Percentiles rank a stretch among this genome's conserved stretches.
These are phyloP conservation scores for Lactifluus piperatus DNA, from an alignment of 768 basidiomycete genomes.

Conservation along the genomic window DNA sequence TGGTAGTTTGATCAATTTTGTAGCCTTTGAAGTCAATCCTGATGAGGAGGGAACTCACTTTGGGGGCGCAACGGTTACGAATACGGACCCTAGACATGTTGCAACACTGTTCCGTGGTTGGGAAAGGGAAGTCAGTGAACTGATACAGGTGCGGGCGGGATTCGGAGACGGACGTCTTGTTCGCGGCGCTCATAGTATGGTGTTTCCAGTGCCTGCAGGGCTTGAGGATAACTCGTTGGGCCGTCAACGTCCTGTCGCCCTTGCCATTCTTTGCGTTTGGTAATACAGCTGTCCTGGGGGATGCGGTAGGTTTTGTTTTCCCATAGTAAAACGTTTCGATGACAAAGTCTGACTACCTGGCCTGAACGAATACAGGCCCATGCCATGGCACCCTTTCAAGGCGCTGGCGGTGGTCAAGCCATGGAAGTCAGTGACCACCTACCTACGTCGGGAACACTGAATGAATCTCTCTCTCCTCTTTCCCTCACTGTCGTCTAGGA, in stretches of 20 bases:
- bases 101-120: slow-evolving; percentile 2
- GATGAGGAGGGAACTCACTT: slow-evolving; percentile 5
- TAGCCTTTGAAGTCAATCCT: slow-evolving; percentile 9
- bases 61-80: slow-evolving; percentile 1
- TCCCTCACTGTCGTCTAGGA: slow-evolving; percentile 27
- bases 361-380: slow-evolving; percentile 23
- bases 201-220: neutral
- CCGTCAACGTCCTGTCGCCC: slow-evolving; percentile 48
- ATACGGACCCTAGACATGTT: slow-evolving; percentile 1
- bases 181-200: neutral
- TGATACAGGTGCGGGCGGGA: slow-evolving; percentile 40
- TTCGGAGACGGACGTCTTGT: neutral
- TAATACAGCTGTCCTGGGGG: slow-evolving; percentile 39
- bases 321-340: neutral
- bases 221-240: slow-evolving; percentile 40
- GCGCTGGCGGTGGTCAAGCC: slow-evolving; percentile 37
- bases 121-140: slow-evolving; percentile 21
- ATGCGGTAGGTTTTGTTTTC: slow-evolving; percentile 27
- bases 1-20: slow-evolving; percentile 45
- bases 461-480: neutral
- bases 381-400: slow-evolving; percentile 36
- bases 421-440: slow-evolving; percentile 30
- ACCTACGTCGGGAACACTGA: neutral
- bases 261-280: slow-evolving; percentile 44
- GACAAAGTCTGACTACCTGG: neutral